These are phyloP conservation scores for Volvox carteri DNA, from an alignment of 163 green algal species.

Conservation along the genomic window DNA sequence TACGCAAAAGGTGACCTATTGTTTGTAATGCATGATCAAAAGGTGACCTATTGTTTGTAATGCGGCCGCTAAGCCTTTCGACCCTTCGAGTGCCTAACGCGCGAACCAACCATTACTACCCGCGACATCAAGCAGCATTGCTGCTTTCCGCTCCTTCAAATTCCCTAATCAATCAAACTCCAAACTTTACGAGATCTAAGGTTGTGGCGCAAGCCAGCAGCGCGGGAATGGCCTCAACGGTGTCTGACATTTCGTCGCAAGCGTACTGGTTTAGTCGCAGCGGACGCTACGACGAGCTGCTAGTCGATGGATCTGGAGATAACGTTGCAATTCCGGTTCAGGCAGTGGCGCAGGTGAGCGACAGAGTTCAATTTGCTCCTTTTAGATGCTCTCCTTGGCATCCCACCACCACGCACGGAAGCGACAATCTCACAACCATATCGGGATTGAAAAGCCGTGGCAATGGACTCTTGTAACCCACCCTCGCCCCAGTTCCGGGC, in stretches of 20 bases:
- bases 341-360: background rate
- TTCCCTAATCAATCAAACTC: background rate
- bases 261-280: slow-evolving; percentile 32
- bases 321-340: background rate
- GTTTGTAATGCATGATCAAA: too few species aligned
- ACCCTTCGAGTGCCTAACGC: background rate
- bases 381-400: too few species aligned
- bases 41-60: background rate
- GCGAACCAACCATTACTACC: background rate
- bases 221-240: background rate
- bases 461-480: too few species aligned
- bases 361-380: too few species aligned
- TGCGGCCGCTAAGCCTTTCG: background rate
- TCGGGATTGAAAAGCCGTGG: too few species aligned
- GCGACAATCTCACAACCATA: too few species aligned
- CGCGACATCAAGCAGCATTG: background rate
- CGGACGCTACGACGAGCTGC: background rate
- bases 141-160: too few species aligned
- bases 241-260: background rate
- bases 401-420: too few species aligned
- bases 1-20: too few species aligned
- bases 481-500: too few species aligned
- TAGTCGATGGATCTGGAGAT: background rate
- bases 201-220: background rate
- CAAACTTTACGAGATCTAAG: background rate